phyloP scores from a whole-genome alignment of 805 yeast genomes.

The Jamesozyma lodderae region DNA sequence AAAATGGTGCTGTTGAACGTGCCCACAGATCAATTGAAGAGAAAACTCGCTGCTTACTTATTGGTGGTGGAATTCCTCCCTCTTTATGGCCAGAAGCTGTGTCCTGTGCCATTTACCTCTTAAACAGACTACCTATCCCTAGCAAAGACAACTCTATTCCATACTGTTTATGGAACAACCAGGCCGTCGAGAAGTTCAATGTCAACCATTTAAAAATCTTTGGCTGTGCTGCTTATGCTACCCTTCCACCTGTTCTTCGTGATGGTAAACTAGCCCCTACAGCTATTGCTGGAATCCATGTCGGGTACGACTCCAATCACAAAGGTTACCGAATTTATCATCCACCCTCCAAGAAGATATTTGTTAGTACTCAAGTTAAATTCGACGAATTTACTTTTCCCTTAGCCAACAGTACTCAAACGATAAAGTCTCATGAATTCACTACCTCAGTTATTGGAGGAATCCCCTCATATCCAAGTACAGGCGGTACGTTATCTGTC shows the following conservation, averaged over 20 bases:
- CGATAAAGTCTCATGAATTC: neutral
- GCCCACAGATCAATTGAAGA: neutral
- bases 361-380: conserved; percentile 3
- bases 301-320: conserved; percentile 4
- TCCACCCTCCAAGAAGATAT: neutral
- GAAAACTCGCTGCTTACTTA: neutral
- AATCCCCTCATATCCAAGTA: neutral
- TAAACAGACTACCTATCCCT: conserved; percentile 5
- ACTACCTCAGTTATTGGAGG: neutral
- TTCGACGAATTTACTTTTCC: conserved; percentile 9
- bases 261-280: conserved; percentile 5
- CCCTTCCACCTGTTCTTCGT: conserved; percentile 1
- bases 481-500: neutral
- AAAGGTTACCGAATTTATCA: conserved; percentile 6
- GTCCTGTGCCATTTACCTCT: conserved; percentile 6
- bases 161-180: conserved; percentile 10
- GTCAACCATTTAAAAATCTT: conserved; percentile 7
- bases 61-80: conserved; percentile 7
- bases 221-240: conserved; percentile 12
- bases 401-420: neutral
- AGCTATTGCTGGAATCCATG: conserved; percentile 3
- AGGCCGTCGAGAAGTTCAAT: too few species aligned
- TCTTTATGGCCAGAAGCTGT: conserved; percentile 14
- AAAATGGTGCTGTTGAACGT: conserved; percentile 9
- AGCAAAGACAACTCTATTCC: conserved; percentile 10